Conservation (phyloP, 768 basidiomycete species). For the Mycena haematopus region DNA sequence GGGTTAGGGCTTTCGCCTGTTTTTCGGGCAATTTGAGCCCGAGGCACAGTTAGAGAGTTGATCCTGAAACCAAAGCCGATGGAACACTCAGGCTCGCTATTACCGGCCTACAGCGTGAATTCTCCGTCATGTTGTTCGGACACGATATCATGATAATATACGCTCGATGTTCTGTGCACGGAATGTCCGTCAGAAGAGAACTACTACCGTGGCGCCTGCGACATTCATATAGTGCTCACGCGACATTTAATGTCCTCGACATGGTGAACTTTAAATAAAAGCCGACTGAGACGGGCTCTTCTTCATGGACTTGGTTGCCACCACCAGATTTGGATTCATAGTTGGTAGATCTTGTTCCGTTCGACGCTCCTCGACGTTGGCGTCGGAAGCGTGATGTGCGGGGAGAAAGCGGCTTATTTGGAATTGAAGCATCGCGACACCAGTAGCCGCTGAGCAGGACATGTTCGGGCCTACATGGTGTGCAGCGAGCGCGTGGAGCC, state of each 20-base stretch:
- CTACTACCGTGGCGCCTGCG: not conserved
- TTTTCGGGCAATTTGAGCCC: too few relatives aligned
- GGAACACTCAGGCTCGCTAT: not conserved
- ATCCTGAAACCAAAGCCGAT: too few relatives aligned
- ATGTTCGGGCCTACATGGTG: not conserved
- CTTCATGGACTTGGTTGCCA: not conserved
- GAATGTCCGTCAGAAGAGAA: not conserved
- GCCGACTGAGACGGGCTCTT: too few relatives aligned
- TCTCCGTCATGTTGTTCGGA: not conserved
- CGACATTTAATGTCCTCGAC: not conserved
- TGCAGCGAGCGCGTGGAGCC: not conserved
- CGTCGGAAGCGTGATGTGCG: not conserved
- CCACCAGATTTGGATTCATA: not conserved
- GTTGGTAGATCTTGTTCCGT: not conserved
- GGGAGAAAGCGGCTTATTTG: not conserved
- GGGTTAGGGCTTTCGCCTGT: too few relatives aligned
- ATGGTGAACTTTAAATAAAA: not conserved
- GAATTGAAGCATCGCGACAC: not conserved
- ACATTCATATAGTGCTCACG: not conserved
- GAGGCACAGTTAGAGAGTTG: too few relatives aligned
- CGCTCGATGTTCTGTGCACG: not conserved
- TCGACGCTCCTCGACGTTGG: not conserved
- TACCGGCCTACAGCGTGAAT: not conserved
- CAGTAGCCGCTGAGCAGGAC: not conserved
- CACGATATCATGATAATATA: not conserved